Conservation (phyloP, 768 basidiomycete genomes). For the Piloderma croceum region DNA sequence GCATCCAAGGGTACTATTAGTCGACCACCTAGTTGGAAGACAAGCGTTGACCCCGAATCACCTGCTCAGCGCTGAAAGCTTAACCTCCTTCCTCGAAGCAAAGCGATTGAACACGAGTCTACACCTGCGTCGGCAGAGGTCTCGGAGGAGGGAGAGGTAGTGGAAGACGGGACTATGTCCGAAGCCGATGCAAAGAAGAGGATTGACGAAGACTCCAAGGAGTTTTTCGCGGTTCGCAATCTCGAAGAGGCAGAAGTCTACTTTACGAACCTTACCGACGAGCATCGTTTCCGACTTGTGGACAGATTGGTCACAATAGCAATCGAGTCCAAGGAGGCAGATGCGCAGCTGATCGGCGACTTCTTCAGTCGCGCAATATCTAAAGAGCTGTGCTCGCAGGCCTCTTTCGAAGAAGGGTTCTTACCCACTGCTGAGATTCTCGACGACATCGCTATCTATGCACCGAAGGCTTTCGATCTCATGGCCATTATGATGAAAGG, state of each 20-base stretch:
- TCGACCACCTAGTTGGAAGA: constrained; percentile 38
- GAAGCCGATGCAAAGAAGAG: constrained; percentile 40
- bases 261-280: constrained; percentile 44
- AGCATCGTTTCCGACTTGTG: constrained; percentile 38
- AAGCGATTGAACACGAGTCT: constrained; percentile 33
- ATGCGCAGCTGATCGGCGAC: constrained; percentile 43
- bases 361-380: constrained; percentile 38
- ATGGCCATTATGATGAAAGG: constrained; percentile 32
- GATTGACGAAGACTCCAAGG: constrained; percentile 45
- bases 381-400: constrained; percentile 33
- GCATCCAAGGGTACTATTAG: constrained; percentile 23
- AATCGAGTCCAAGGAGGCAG: constrained; percentile 46
- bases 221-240: constrained; percentile 48
- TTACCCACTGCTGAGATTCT: constrained; percentile 37
- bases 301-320: constrained; percentile 41
- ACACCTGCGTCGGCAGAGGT: constrained; percentile 29
- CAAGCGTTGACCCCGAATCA: constrained; percentile 35
- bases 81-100: constrained; percentile 43
- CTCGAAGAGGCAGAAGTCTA: constrained; percentile 50
- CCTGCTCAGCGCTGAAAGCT: constrained; percentile 39
- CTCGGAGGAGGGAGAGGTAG: constrained; percentile 27
- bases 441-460: constrained; percentile 52
- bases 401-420: constrained; percentile 42
- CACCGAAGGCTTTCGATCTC: constrained; percentile 47
- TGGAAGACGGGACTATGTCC: constrained; percentile 30